Base-by-base conservation (phyloP, 2,329 filamentous ascomycete species). In the Xylariaceae sp. region DNA sequence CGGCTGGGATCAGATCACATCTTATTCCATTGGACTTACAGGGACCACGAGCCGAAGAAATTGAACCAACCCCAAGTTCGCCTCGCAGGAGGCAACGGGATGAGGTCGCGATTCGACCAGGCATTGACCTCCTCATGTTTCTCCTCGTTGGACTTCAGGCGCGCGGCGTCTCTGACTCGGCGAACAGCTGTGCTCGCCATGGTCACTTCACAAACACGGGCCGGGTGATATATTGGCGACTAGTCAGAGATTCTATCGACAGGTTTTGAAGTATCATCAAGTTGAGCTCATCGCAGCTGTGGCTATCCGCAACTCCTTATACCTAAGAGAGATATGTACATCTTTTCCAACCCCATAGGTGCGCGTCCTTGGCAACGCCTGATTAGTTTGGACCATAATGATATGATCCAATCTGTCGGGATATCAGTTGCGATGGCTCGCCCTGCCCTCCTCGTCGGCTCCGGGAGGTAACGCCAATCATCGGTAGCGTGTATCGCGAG, bases 31-130 rank as follows among this genome's bases (percentile, higher is more conserved):
- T 26, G 22, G 22, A 26, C 22, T 26, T 37, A 62, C 61, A 56
- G 65, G 58, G 36, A 63, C 53, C 64, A 64, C 52, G 50, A 64
- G 54, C 67, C 68, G 42, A 68, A 70, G 52, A 62, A 69, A 42
- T 67, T 64, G 46, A 72, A 59, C 7, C 68, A 56, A 59, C 70
- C 67, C 70, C 70, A 73, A 16, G 69, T 73, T 41, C 69, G 56
- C 31, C 67, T 55, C 38, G 64, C 62, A 0, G 65, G 62, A 16
- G 71, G 56, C 6, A 65, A 48, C 3, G 62, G 61, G 9, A 61
- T 57, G 29, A 65, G 49, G 28, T 64, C 63, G 49, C 66, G 68
- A 41, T 74, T 74, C 15, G 67, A 71, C 72, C 71, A 75, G 13
- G 65, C 61, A 32, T 67, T 64, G 2, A 68, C 70, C 43, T 72